Evolutionary conservation across 1,284 basidiomycete species (phyloP).

Genomic region (Puccinia brachypodii): DNA sequence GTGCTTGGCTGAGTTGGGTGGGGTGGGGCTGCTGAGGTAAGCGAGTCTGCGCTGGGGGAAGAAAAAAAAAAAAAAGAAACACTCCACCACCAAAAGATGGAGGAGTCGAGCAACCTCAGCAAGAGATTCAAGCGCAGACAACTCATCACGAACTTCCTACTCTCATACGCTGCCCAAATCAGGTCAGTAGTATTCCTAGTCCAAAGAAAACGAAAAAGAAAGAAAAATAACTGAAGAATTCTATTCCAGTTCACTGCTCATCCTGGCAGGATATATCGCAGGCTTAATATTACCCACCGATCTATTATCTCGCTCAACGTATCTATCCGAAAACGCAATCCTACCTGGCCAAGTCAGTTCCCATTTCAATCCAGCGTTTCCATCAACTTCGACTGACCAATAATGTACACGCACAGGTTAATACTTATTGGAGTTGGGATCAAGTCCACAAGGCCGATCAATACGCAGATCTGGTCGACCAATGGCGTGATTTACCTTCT

Average conservation of each 20-base stretch:
- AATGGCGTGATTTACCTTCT: conserved; percentile 66
- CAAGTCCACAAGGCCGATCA: conserved; percentile 79
- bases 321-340: conserved; percentile 89
- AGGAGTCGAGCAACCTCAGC: background rate
- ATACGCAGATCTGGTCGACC: conserved; percentile 70
- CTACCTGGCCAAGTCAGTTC: conserved; percentile 75
- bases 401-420: conserved; percentile 64
- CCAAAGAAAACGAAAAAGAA: background rate
- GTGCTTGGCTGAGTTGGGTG: background rate
- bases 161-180: background rate
- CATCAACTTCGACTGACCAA: background rate
- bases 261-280: conserved; percentile 71
- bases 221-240: background rate
- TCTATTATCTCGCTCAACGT: conserved; percentile 68
- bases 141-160: background rate
- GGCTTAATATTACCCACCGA: conserved; percentile 69
- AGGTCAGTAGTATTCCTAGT: background rate
- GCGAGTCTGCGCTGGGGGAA: background rate
- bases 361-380: background rate
- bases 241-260: conserved; percentile 62
- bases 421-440: conserved; percentile 81
- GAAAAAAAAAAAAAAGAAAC: no score
- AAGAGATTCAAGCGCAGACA: conserved; percentile 4
- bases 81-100: no score
- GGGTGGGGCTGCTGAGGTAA: background rate